Base-by-base conservation (phyloP, 768 basidiomycete species). In the Pilatotrama ljubarskyi region DNA sequence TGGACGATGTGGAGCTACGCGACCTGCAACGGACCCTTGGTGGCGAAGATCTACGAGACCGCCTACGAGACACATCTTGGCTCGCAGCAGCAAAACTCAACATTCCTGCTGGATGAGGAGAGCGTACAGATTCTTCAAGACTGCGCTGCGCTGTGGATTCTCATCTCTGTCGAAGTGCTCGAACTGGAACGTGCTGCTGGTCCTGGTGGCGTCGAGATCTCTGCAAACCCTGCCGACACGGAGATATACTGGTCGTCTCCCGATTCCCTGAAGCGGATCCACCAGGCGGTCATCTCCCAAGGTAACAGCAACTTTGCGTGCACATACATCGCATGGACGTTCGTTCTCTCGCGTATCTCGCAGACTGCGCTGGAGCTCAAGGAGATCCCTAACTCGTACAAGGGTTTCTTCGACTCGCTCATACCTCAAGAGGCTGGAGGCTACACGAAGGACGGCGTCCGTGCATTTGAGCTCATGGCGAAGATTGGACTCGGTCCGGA, bases 1-100 rank as follows among this genome's bases (percentile, higher is more conserved):
- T 92, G 91, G 84, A 81, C 86, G 5, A 87, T 94, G 83, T 95
- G 89, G 86, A 85, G 82, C 13, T 87, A 84, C 58, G 82, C 84
- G 11, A 73, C 86, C 0, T 87, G 90, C 65, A 81, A 78, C 37
- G 90, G 87, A 2, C 75, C 81, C 3, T 68, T 89, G 56, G 86
- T 92, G 26, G 77, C 80, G 64, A 75, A 76, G 54, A 80, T 94
- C 37, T 84, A 86, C 70, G 79, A 86, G 59, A 78, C 84, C 1
- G 86, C 87, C 6, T 88, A 87, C 68, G 72, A 73, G 32, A 85
- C 86, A 0, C 78, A 82, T 42, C 79, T 93, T 5, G 92, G 92
- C 0, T 79, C 82, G 3, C 69, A 65, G 0, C 93, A 93, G 70
- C 74, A 77, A 35, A 86, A 87, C 63, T 77, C 77, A 4, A 84